Percentiles rank a stretch among this genome's conserved stretches.
phyloP scores from a whole-genome alignment of 257 asterid genomes.

The Salvia miltiorrhiza region DNA sequence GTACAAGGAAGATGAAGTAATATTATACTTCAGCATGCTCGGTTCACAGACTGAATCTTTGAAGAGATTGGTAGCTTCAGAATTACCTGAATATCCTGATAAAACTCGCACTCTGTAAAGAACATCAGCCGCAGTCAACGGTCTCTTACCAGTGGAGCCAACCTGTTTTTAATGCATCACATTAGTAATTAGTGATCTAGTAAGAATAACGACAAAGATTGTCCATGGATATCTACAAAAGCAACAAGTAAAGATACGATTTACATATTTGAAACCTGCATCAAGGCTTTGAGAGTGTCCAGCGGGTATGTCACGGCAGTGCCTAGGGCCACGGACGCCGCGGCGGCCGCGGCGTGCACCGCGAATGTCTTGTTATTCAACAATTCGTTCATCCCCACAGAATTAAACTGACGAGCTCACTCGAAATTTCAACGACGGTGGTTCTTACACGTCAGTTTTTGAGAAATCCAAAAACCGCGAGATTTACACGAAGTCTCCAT shows the following conservation, averaged over 20 bases:
- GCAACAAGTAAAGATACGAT: not conserved
- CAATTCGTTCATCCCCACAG: conserved; percentile 62
- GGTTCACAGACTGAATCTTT: not conserved
- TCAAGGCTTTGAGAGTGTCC: conserved; percentile 75
- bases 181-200: not conserved
- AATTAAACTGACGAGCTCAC: not conserved
- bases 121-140: conserved; percentile 44
- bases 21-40: not conserved
- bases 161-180: conserved; percentile 42
- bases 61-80: not conserved
- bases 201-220: not conserved
- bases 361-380: conserved; percentile 52
- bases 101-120: conserved; percentile 47
- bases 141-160: conserved; percentile 53
- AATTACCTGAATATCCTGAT: conserved; percentile 72
- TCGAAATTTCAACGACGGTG: not conserved
- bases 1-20: not conserved
- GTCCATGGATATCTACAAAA: not conserved
- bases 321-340: conserved; percentile 60
- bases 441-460: not conserved
- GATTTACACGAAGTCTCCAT: not conserved
- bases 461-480: not conserved
- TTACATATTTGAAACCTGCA: conserved; percentile 50
- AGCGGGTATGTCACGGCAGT: conserved; percentile 69
- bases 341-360: conserved; percentile 64